Base-by-base conservation (phyloP, 768 basidiomycete genomes). In the Rhodotorula kratochvilovae region DNA sequence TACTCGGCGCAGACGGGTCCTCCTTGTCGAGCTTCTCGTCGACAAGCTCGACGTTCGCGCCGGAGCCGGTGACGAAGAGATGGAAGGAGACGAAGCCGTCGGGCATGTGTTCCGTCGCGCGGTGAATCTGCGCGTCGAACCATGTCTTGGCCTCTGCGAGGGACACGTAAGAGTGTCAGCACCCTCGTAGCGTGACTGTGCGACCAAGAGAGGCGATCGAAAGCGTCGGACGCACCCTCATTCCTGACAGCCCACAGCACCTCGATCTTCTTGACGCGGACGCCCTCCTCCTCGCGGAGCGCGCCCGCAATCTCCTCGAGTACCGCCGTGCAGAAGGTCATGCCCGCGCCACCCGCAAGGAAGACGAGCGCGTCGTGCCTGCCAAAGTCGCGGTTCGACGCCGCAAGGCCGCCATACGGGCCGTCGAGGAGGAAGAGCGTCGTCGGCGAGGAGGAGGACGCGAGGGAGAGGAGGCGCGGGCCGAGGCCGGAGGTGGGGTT, bases 401-500 rank as follows among this genome's bases (percentile, higher is more conserved):
- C 56, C 11, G 27, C 29, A 13, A 68, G 54, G 13, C 71, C 72
- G 27, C 76, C 76, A 63, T 77, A 78, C 4, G 78, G 78, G 0
- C 78, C 78, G 43, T 78, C 78, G 31, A 78, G 71, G 16, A 78
- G 68, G 27, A 77, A 75, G 10, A 69, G 71, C 23, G 74, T 76
- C 2, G 73, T 63, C 16, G 65, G 63, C n/a, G 42, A 33, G 19
- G 63, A 55, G 15, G 68, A 62, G 0, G 31, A 39, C 10, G 72
- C 72, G 55, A 73, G 67, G 4, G 27, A 16, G 36, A 62, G 64
- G 13, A 73, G 67, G 29, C 67, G 67, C 3, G 72, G 72, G 2
- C 67, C 72, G 36, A 73, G 67, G 25, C 67, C 72, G 27, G 17
- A 8, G 8, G 21, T 5, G 0, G 72, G 64, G 27, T 66, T 46